phyloP scores from a whole-genome alignment of 768 basidiomycete species.

The Tulasnella sp. region DNA sequence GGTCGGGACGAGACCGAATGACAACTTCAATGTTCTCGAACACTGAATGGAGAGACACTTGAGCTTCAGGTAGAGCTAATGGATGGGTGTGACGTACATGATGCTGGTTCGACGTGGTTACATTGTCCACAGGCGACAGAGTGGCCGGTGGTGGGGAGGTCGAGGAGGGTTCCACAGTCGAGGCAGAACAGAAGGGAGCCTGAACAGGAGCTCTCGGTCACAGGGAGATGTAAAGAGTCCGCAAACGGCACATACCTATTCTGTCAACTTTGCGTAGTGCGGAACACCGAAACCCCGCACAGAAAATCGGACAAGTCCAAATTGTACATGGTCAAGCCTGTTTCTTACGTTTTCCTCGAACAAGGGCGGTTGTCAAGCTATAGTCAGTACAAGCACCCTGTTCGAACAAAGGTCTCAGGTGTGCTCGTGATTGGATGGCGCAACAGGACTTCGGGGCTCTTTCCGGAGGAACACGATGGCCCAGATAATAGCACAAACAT shows the following conservation, averaged over 20 bases:
- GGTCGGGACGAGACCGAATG: slow-evolving; percentile 85
- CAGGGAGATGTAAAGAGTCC: background rate
- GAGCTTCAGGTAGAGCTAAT: background rate
- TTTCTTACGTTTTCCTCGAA: too few species aligned
- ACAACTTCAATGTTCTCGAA: slow-evolving; percentile 87
- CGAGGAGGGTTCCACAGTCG: slow-evolving; percentile 79
- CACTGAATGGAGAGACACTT: slow-evolving; percentile 29
- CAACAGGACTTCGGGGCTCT: too few species aligned
- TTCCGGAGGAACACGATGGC: too few species aligned
- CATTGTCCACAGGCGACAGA: slow-evolving; percentile 81
- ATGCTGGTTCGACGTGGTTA: slow-evolving; percentile 72
- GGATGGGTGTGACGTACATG: slow-evolving; percentile 47
- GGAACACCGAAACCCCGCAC: too few species aligned
- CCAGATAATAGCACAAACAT: too few species aligned
- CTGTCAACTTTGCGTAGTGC: background rate
- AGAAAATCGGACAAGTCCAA: too few species aligned
- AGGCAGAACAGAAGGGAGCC: slow-evolving; percentile 95
- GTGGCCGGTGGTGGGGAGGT: slow-evolving; percentile 66
- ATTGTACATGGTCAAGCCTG: too few species aligned
- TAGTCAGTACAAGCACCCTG: too few species aligned
- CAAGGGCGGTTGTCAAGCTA: too few species aligned
- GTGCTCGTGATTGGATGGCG: too few species aligned
- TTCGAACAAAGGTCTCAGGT: too few species aligned
- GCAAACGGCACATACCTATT: background rate
- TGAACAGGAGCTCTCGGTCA: slow-evolving; percentile 20